phyloP scores from a whole-genome alignment of 2,329 filamentous ascomycete genomes.

The Penicillium sp. region DNA sequence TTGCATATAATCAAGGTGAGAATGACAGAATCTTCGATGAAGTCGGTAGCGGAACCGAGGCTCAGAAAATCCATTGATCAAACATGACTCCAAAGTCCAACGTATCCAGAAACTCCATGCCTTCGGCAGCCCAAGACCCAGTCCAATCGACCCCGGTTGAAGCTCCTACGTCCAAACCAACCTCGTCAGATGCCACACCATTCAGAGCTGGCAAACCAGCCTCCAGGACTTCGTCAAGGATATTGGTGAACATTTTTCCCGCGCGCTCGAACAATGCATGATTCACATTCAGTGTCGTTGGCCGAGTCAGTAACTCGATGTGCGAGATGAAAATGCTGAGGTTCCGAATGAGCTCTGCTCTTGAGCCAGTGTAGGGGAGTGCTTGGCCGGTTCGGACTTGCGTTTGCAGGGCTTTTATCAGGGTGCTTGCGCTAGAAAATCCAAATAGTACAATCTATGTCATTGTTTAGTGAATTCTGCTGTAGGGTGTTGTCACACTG shows the following conservation, averaged over 20 bases:
- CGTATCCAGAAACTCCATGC: slow-evolving; percentile 28
- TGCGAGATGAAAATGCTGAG: slow-evolving; percentile 47
- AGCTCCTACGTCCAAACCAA: slow-evolving; percentile 16
- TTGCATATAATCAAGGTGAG: no score
- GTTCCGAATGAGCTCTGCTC: slow-evolving; percentile 44
- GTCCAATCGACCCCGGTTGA: neutral
- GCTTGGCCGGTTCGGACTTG: slow-evolving; percentile 29
- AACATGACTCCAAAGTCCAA: slow-evolving; percentile 28
- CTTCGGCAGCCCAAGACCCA: slow-evolving; percentile 18
- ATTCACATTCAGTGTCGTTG: slow-evolving; percentile 32
- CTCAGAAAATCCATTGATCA: slow-evolving; percentile 30
- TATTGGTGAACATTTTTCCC: slow-evolving; percentile 28
- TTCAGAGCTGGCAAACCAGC: slow-evolving; percentile 15
- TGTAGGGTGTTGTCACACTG: neutral
- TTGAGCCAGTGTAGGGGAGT: slow-evolving; percentile 39
- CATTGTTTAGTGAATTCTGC: neutral
- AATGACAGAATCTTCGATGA: no score
- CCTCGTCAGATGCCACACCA: neutral
- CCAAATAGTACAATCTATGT: slow-evolving; percentile 31
- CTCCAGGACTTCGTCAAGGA: slow-evolving; percentile 34
- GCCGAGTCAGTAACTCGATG: slow-evolving; percentile 41
- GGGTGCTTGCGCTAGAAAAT: slow-evolving; percentile 32
- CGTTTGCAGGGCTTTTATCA: slow-evolving; percentile 32
- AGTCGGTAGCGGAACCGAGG: slow-evolving; percentile 5
- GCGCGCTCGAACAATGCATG: slow-evolving; percentile 29